phyloP scores from a whole-genome alignment of 2,329 filamentous ascomycete species.

The Penicillium polonicum region DNA sequence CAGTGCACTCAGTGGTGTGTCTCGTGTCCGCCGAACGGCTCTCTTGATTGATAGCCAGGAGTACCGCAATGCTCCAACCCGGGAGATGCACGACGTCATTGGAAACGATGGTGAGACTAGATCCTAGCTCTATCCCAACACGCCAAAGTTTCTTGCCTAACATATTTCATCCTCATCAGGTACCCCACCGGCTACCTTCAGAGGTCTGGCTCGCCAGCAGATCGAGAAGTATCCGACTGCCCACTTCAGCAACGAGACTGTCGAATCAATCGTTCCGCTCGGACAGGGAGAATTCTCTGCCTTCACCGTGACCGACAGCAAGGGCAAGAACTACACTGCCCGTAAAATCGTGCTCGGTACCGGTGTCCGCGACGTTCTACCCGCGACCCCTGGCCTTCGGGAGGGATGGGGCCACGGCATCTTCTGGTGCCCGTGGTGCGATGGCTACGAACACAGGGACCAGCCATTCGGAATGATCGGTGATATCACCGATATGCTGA shows the following conservation, averaged over 20 bases:
- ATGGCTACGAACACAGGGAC: conserved; percentile 61
- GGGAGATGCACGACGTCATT: conserved; percentile 62
- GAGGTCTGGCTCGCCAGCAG: conserved; percentile 54
- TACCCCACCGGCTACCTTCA: conserved; percentile 51
- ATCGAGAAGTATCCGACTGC: conserved; percentile 54
- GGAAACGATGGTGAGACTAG: conserved; percentile 55
- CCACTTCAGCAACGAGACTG: conserved; percentile 52
- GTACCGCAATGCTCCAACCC: conserved; percentile 58
- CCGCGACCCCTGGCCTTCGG: conserved; percentile 53
- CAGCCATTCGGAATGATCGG: conserved; percentile 57
- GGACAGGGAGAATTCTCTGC: conserved; percentile 40
- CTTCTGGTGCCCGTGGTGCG: conserved; percentile 66
- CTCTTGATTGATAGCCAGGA: conserved; percentile 59
- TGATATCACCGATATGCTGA: conserved; percentile 46
- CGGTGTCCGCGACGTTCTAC: conserved; percentile 56
- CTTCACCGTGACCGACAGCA: conserved; percentile 47
- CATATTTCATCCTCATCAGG: background rate
- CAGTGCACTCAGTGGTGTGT: conserved; percentile 56
- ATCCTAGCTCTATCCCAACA: background rate
- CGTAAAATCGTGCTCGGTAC: conserved; percentile 60
- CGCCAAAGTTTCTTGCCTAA: background rate
- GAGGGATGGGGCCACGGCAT: conserved; percentile 61
- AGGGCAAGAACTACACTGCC: conserved; percentile 43
- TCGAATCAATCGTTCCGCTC: conserved; percentile 24
- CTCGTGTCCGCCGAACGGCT: conserved; percentile 56